Base-by-base conservation (phyloP, 306 rosid genomes). In the Boehmeria nivea region DNA sequence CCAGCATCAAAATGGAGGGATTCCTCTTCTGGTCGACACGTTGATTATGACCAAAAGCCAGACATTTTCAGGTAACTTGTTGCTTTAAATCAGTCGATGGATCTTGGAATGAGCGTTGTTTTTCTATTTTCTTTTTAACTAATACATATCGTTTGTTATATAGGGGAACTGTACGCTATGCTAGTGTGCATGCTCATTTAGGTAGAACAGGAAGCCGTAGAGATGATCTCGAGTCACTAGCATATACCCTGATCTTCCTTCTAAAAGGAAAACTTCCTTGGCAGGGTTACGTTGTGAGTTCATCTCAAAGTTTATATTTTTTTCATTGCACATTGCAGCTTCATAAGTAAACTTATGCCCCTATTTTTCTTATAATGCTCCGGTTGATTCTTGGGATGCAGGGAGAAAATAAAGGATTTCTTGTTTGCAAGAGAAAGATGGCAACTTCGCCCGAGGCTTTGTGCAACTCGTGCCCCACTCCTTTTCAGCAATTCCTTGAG, bases 121-220 rank as follows among this genome's bases (percentile, higher is more conserved):
- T 40, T 40, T 40, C n/a, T n/a, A 40, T 40, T 12, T 12, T 40
- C 8, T 12, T 11, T 40, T 40, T 40, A n/a, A 11, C 45, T 40
- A 40, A 11, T 40, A 40, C 55, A 26, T 16, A 21, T 42, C 27
- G 34, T 49, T 31, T 49, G 15, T 17, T 51, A 22, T 5, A 43
- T 13, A 71, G 76, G 70, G 76, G 76, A 57, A 71, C 76, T 14
- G 76, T 71, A 24, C 71, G 76, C 12, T 71, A 71, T 64, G 76
- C 76, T 38, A 71, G 76, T 18, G 76, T 71, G 46, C 76, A 71
- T 49, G 71, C 76, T 58, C 76, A 71, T 64, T 58, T 71, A 51
- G 76, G 76, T 20, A 64, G 76, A 58, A 71, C 76, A 24, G 76
- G 76, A 33, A 71, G 76, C 61, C 76, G 76, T 28, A 64, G 76